Evolutionary conservation across 1,284 basidiomycete species (phyloP).

Genomic region (Cystobasidiaceae sp.): DNA sequence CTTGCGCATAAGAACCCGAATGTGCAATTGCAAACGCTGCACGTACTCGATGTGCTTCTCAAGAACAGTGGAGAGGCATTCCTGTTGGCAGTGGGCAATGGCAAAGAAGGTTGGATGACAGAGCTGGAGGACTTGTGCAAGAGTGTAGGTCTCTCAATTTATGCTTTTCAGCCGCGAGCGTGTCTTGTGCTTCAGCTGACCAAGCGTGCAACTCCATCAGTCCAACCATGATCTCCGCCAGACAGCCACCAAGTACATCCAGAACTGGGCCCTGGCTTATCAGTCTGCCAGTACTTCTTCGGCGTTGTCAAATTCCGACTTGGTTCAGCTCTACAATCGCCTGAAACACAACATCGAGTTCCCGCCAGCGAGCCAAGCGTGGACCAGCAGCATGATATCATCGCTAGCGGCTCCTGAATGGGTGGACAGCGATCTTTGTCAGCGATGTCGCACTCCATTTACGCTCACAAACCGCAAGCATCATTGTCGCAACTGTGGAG

Average conservation of each 20-base stretch:
- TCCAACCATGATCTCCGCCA: conserved; percentile 79
- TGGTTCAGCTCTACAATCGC: conserved; percentile 73
- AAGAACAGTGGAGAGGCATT: conserved; percentile 98
- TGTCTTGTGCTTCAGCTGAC: not conserved
- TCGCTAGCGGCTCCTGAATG: conserved; percentile 56
- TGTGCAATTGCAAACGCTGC: conserved; percentile 36
- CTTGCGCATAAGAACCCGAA: conserved; percentile 94
- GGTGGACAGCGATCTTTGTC: conserved; percentile 63
- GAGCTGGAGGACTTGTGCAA: conserved; percentile 85
- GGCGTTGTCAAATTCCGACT: conserved; percentile 58
- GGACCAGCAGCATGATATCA: conserved; percentile 75
- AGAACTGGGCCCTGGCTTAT: conserved; percentile 90
- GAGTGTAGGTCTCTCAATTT: conserved; percentile 65
- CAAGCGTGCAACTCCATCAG: conserved; percentile 39
- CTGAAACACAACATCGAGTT: conserved; percentile 70
- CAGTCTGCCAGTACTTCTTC: conserved; percentile 60
- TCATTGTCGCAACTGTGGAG: conserved; percentile 96
- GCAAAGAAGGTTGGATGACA: conserved; percentile 34
- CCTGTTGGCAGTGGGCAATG: conserved; percentile 62
- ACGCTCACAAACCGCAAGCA: conserved; percentile 96
- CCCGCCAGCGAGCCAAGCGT: conserved; percentile 67
- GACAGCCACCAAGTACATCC: conserved; percentile 70
- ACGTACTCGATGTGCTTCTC: conserved; percentile 79
- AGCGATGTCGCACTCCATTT: conserved; percentile 86
- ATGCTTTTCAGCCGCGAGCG: not conserved